Evolutionary conservation across 2,329 filamentous ascomycete species (phyloP), one percentile per base, ranked within the genome.

Genomic region (Penicillium sp.): DNA sequence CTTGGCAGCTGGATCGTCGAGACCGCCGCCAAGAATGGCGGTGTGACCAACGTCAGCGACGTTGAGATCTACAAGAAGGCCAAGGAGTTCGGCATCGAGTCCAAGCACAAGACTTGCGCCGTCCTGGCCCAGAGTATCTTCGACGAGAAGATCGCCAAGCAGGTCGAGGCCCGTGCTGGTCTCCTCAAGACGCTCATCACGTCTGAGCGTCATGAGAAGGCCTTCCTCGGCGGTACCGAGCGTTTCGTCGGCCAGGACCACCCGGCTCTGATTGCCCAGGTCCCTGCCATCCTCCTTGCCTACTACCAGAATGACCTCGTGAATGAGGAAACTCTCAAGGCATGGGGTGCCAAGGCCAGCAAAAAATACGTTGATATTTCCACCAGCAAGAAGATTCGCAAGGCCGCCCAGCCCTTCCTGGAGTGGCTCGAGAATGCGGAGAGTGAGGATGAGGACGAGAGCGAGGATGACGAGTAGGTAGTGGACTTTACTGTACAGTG

Each of bases 311-410:
- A 89, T 65, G 93, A 98, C 61, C 80, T 98, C 47, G 77, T 95
- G 63, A 84, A 81, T 44, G 93, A 98, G 77, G 91, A 95, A 56
- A 82, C 90, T 13, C 83, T 95, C 68, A 88, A 86, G 73, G 86
- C 86, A 62, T 98, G 93, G 92, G 92, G 91, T 58, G 81, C 82
- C 68, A 95, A 93, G 80, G 90, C 92, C 52, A 95, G 89, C 82
- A 96, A 95, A 86, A 96, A 96, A 78, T 97, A 97, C 70, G 88
- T 95, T 62, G 92, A 97, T 69, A 74, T 95, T 53, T 70, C 85
- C 52, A 91, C 84, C 54, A 95, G 89, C 76, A 92, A 90, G 80
- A 95, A 95, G 81, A 90, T 97, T 56, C 89, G 91, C 76, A 92
- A 95, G 79, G 87, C 89, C 58, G 90, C 93, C 46, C 88, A 95